Base-by-base conservation (phyloP, 306 rosid genomes). In the Cucumis hystrix region DNA sequence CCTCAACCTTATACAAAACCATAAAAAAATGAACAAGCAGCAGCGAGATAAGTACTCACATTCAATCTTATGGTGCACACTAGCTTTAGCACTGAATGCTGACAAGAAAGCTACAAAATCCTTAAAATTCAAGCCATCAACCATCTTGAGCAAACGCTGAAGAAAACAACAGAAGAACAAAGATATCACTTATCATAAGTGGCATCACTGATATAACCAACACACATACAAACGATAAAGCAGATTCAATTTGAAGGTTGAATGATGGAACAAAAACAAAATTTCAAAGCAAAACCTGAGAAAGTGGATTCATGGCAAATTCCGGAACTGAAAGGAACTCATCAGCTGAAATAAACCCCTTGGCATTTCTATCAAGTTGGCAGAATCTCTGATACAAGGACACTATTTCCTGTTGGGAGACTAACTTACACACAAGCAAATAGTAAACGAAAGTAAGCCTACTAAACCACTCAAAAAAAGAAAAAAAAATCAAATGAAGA, bases 321-420 rank as follows among this genome's bases (percentile, higher is more conserved):
- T 95, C 99, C 14, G 97, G 99, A 43, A 92, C 97, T 0, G 99
- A 92, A 45, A 95, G 81, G 87, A 95, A 95, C 79, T 95, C 99
- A 74, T 95, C 98, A 2, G 99, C 85, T 1, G 97, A 92, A 75
- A 95, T 92, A 41, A 92, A 92, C 10, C 99, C 99, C 80, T 91
- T 92, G 0, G 92, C 93, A 84, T 82, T 95, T 62, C 96, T 87
- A 72, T 95, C 99, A 84, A 95, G 98, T 76, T 95, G 98, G 81
- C 97, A 95, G 83, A 95, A 92, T 79, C 97, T 87, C 85, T 95
- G 60, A 57, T 92, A 95, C 28, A 95, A 80, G 8, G 91, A 86
- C 57, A 87, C 97, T 76, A 95, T 92, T 80, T 95, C 99, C 86
- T 92, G 97, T 88, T 90, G 99, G 7, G 97, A 84, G 84, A 90